Evolutionary conservation across 2,329 filamentous ascomycete genomes (phyloP), one percentile per base, ranked within the genome.

Genomic region (Colletotrichum filicis): DNA sequence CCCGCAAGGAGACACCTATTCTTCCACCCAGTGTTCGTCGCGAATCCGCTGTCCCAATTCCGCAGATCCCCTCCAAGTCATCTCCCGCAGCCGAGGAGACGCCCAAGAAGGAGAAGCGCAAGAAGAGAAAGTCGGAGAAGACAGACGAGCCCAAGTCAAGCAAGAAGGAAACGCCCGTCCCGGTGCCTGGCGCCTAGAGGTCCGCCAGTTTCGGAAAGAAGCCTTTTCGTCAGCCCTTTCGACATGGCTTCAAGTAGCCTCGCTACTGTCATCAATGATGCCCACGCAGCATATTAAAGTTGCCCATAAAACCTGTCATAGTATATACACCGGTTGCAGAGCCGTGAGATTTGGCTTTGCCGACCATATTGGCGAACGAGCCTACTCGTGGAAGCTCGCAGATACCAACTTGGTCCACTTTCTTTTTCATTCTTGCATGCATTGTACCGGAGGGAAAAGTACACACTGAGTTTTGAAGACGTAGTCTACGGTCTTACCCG

Each of bases 1-100:
- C 56, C 26, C 42, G 58, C 37, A 79, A 77, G 73, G 76, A 81
- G 65, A 80, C 81, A 4, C 80, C 81, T 7, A 71, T 79, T 76
- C 75, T 19, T 55, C 61, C 55, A 7, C 71, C 74, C 30, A 60
- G 30, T 28, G 14, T 55, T 32, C 68, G 73, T 22, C 66, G 71
- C 58, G 52, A 67, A 42, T 71, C 71, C 22, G 53, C 35, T 14
- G 61, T 74, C 9, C 67, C 74, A n/a, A 14, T 74, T 5, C 71
- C 71, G n/a, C 58, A 12, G 14, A 5, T 64, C 12, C 57, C 57
- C 16, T 22, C 30, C 35, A 59, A 55, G 53, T 55, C 66, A 3
- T 71, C 72, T 12, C 35, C 68, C 37, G 30, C 65, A 42, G 49
- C 60, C 14, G 62, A 62, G 30, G 66, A 67, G 77, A 78, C 37